Percentiles rank a stretch among this genome's conserved stretches.
phyloP scores from a whole-genome alignment of 2,329 filamentous ascomycete species.

The Zasmidium cellare region DNA sequence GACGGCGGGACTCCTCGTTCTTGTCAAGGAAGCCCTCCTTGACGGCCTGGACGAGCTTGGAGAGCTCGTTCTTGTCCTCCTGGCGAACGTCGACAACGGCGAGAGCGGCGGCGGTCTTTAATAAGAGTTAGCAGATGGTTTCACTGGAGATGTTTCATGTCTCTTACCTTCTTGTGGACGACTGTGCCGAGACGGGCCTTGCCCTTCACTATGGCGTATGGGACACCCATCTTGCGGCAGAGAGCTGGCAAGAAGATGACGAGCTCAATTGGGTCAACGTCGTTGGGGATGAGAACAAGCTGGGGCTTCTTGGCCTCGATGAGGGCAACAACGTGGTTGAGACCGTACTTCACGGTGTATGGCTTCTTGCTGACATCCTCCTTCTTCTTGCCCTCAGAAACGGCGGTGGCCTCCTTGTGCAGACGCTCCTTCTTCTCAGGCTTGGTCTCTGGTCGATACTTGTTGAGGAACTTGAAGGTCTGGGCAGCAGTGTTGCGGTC shows the following conservation, averaged over 20 bases:
- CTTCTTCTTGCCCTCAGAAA: slow-evolving; percentile 99
- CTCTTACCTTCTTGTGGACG: slow-evolving; percentile 93
- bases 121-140: slow-evolving; percentile 25
- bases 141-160: slow-evolving; percentile 7
- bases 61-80: slow-evolving; percentile 97
- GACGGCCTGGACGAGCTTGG: slow-evolving; percentile 92
- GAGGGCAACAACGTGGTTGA: slow-evolving; percentile 97
- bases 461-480: slow-evolving; percentile 99
- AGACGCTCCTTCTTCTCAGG: slow-evolving; percentile 99
- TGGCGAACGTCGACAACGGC: slow-evolving; percentile 94
- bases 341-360: slow-evolving; percentile 98
- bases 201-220: slow-evolving; percentile 99
- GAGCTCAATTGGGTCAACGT: slow-evolving; percentile 99
- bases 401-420: slow-evolving; percentile 94
- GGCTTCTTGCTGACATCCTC: slow-evolving; percentile 99
- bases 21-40: slow-evolving; percentile 98
- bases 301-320: slow-evolving; percentile 99
- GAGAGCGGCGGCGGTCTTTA: slow-evolving; percentile 90
- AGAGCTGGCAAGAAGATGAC: slow-evolving; percentile 98
- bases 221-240: slow-evolving; percentile 99
- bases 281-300: slow-evolving; percentile 97
- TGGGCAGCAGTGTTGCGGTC: slow-evolving; percentile 96
- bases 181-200: slow-evolving; percentile 99
- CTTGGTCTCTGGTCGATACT: slow-evolving; percentile 99
- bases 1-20: slow-evolving; percentile 84